Base-by-base conservation (phyloP, 2,329 filamentous ascomycete genomes). In the Aspergillus ruber region DNA sequence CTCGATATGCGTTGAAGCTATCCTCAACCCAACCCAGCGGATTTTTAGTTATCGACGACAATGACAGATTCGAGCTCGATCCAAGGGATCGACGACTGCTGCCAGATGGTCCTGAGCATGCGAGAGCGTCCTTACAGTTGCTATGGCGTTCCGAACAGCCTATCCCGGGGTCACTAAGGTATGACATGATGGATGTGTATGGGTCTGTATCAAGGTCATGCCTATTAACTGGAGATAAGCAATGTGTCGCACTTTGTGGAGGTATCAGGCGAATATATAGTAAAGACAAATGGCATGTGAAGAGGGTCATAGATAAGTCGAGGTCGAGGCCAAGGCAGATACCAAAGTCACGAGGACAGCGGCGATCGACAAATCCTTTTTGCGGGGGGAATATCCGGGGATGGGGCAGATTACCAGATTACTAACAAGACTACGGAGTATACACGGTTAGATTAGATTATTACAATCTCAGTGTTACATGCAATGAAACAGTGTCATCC, bases 1-100 rank as follows among this genome's bases (percentile, higher is more conserved):
- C 78, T 49, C 72, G 74, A 55, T 75, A 75, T 45, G 59, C 52
- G 41, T 63, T 52, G 27, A 67, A 49, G 1, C 59, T 58, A 43
- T 67, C 61, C 15, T 64, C 65, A 10, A 66, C 65, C 64, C 64
- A 69, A 25, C 54, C 56, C 48, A 66, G 56, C 3, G 68, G 65
- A 38, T 58, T 57, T 29, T 56, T 61, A 13, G 68, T 58, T 6
- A 71, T 49, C 2, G 63, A 63, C 4, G 68, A 66, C 6, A 70
- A 47, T 10, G 59, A 58, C 0, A 66, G 63, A 6, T 66, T 53
- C 9, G 64, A 64, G 18, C 61, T 56, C 4, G 59, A 54, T 46
- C 58, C 63, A 21, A 56, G 56, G 18, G 63, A 54, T 3, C 55
- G 50, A 17, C 50, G 50, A 7, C 53, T 52, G 20, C 15, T 44